phyloP scores from a whole-genome alignment of 106 monocot species.

The Apostasia shenzhenica region DNA sequence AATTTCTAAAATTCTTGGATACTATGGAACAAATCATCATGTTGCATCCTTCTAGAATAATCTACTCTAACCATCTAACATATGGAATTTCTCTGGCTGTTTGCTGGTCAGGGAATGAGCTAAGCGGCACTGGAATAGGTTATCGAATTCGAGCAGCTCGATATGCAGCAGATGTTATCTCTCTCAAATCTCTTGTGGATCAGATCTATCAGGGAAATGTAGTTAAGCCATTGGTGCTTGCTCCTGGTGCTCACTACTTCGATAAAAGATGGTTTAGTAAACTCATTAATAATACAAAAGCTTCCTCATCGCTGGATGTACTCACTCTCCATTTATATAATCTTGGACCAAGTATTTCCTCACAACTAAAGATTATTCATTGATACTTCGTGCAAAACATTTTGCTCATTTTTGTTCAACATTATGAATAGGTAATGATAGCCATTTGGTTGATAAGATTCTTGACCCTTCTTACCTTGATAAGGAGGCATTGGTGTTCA shows the following conservation, averaged over 20 bases:
- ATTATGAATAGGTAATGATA: constrained; percentile 40
- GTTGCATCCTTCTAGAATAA: background rate
- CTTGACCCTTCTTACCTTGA: constrained; percentile 70
- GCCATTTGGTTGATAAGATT: constrained; percentile 55
- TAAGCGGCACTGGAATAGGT: constrained; percentile 74
- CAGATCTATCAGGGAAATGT: constrained; percentile 31
- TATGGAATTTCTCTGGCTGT: too few relatives aligned
- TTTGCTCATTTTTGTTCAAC: background rate
- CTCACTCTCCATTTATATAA: constrained; percentile 94
- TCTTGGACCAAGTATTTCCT: constrained; percentile 64
- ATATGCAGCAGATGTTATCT: constrained; percentile 58
- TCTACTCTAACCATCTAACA: background rate
- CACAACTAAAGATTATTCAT: background rate
- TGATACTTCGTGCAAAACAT: background rate
- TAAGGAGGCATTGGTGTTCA: constrained; percentile 37
- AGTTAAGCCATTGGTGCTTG: constrained; percentile 56
- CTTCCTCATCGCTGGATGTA: constrained; percentile 50
- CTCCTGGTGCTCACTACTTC: constrained; percentile 64
- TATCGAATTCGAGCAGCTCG: constrained; percentile 50
- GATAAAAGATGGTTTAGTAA: constrained; percentile 68
- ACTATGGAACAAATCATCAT: too few relatives aligned
- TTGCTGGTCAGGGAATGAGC: constrained; percentile 64
- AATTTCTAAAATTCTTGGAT: too few relatives aligned
- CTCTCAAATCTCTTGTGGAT: constrained; percentile 52
- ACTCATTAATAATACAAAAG: constrained; percentile 45